Base-by-base conservation (phyloP, 2,329 filamentous ascomycete genomes). In the Paracamarosporium sp. region DNA sequence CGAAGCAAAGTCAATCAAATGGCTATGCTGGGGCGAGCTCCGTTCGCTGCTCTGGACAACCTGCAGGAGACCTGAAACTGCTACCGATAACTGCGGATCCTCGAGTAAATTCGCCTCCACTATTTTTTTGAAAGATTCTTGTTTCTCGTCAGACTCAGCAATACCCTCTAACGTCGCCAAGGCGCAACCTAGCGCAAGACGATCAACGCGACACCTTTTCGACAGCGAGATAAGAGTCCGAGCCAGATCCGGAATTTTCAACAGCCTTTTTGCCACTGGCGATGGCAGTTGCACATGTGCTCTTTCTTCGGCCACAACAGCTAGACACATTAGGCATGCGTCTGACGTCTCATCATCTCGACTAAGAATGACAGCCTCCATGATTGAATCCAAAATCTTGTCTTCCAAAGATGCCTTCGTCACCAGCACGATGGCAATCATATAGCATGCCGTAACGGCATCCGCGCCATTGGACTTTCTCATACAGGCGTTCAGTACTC, bases 371-470 rank as follows among this genome's bases (percentile, higher is more conserved):
- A 97, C 86, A 61, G 93, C 92, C 68, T 96, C 91, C 92, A 98
- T 96, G 69, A 99, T 84, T 1, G 89, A 88, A 53, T 91, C 88
- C n/a, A 98, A 82, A 2, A 93, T 86, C 55, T 86, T 85, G 67
- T 98, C 93, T 45, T 90, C 87, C 13, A 98, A 83, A 46, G 86
- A 84, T 0, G 90, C 88, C 76, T 97, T 97, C 47, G 91, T 88
- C 6, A 92, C 93, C 60, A 98, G 85, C 47, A 98, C 88, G 6
- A 92, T 87, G 55, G 93, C 85, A 20, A 97, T 88, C 90, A 97
- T 97, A 75, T 97, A 98, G 56, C 91, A 93, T 15, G 90, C 93
- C 59, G 96, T 85, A 63, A 93, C 90, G 40, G 97, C 81, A 60
- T 94, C 91, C 0, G 92, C 86, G 0, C 89, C 88, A 59, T 90